phyloP scores from a whole-genome alignment of 2,329 filamentous ascomycete species.

The Cercospora beticola region DNA sequence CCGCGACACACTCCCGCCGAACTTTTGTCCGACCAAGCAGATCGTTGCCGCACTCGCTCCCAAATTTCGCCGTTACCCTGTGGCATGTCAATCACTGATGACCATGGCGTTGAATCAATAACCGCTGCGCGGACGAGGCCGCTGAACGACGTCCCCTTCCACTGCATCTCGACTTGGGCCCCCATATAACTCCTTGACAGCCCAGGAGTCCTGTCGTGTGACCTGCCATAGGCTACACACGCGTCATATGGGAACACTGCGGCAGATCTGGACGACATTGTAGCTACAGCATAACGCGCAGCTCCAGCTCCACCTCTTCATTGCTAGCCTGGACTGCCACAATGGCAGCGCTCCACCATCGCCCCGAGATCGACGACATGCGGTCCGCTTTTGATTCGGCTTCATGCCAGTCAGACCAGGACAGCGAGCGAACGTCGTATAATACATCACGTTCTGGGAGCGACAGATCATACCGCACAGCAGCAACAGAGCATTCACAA shows the following conservation, averaged over 20 bases:
- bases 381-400: slow-evolving; percentile 32
- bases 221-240: slow-evolving; percentile 20
- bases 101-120: slow-evolving; percentile 15
- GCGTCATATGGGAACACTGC: slow-evolving; percentile 10
- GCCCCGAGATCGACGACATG: slow-evolving; percentile 33
- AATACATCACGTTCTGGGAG: slow-evolving; percentile 21
- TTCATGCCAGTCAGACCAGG: slow-evolving; percentile 23
- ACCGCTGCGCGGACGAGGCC: slow-evolving; percentile 1
- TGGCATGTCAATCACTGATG: slow-evolving; percentile 10
- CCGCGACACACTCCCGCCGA: neutral
- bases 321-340: slow-evolving; percentile 4
- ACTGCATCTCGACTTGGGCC: slow-evolving; percentile 2
- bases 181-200: slow-evolving; percentile 1
- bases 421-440: slow-evolving; percentile 25
- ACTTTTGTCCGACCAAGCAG: neutral
- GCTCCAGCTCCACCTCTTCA: slow-evolving; percentile 9
- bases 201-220: slow-evolving; percentile 5
- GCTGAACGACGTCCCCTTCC: neutral
- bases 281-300: slow-evolving; percentile 14
- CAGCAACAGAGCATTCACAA: slow-evolving; percentile 31
- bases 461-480: slow-evolving; percentile 33
- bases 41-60: neutral
- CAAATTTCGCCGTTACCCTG: neutral
- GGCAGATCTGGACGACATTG: slow-evolving; percentile 13
- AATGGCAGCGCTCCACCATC: slow-evolving; percentile 33